Evolutionary conservation across 2,329 filamentous ascomycete species (phyloP).

Genomic region (Pyrenochaeta sp.): DNA sequence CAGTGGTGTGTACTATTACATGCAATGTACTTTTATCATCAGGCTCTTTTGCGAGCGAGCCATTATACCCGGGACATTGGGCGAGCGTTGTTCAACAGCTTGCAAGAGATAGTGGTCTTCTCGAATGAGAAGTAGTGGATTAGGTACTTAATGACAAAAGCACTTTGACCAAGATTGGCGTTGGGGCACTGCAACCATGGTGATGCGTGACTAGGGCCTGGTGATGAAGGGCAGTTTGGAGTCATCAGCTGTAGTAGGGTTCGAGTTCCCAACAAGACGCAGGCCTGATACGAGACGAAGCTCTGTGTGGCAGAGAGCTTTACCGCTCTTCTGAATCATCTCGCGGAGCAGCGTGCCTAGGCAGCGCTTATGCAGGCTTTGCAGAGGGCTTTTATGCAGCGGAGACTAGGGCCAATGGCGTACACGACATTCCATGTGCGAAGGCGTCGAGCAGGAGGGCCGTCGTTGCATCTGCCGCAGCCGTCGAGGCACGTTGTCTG

Average conservation of each 20-base stretch:
- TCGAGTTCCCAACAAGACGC: constrained; percentile 41
- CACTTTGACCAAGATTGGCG: constrained; percentile 26
- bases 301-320: constrained; percentile 34
- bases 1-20: constrained; percentile 49
- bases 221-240: constrained; percentile 21
- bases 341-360: constrained; percentile 28
- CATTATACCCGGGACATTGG: constrained; percentile 44
- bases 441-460: constrained; percentile 16
- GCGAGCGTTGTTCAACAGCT: constrained; percentile 28
- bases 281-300: constrained; percentile 30
- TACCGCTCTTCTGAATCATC: constrained; percentile 51
- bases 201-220: constrained; percentile 22
- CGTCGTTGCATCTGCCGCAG: constrained; percentile 28
- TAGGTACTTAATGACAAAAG: constrained; percentile 48
- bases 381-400: constrained; percentile 38
- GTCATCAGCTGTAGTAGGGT: constrained; percentile 27
- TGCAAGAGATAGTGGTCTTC: too few relatives aligned
- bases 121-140: constrained; percentile 40
- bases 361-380: constrained; percentile 47
- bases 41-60: constrained; percentile 35
- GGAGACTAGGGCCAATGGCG: constrained; percentile 37
- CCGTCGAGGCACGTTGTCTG: constrained; percentile 12
- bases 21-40: constrained; percentile 52
- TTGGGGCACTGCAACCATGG: constrained; percentile 2
- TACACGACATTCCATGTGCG: constrained; percentile 22